Evolutionary conservation across 192 early-diverging fungal genomes (phyloP).

Genomic region (Glomus cerebriforme): DNA sequence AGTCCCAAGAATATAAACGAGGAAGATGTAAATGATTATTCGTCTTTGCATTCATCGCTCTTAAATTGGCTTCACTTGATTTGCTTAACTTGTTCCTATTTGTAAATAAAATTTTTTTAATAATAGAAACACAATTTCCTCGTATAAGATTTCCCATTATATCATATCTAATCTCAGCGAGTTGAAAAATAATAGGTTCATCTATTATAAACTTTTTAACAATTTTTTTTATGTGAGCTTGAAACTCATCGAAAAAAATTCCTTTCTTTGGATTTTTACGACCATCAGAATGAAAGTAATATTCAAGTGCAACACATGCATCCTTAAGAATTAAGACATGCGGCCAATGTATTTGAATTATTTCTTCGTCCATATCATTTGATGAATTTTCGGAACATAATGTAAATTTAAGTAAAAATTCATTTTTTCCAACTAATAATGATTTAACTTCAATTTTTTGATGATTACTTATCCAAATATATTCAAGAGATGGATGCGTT

Average conservation of each 20-base stretch:
- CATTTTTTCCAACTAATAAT: background rate
- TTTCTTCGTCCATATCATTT: too few relatives aligned
- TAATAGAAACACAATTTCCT: background rate
- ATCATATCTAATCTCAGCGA: background rate
- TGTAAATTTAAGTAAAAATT: background rate
- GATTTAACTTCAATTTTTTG: background rate
- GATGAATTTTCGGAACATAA: background rate
- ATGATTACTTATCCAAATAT: background rate
- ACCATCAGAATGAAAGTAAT: background rate
- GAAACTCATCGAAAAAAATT: background rate
- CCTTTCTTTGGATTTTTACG: background rate
- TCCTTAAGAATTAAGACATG: background rate
- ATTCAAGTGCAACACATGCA: background rate
- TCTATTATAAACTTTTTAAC: background rate
- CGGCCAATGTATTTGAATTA: constrained; percentile 1
- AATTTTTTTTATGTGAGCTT: background rate
- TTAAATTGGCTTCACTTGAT: background rate
- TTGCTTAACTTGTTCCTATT: too few relatives aligned
- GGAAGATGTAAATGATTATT: background rate
- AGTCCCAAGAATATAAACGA: background rate
- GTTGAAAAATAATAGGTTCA: background rate
- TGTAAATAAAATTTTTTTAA: background rate
- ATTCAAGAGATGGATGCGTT: background rate
- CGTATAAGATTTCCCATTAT: background rate
- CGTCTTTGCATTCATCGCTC: background rate